Percentiles rank a stretch among this genome's conserved stretches.
These are phyloP conservation scores for Rhizophagus sp. DNA, from an alignment of 192 early-diverging fungal species.

Conservation along the genomic window DNA sequence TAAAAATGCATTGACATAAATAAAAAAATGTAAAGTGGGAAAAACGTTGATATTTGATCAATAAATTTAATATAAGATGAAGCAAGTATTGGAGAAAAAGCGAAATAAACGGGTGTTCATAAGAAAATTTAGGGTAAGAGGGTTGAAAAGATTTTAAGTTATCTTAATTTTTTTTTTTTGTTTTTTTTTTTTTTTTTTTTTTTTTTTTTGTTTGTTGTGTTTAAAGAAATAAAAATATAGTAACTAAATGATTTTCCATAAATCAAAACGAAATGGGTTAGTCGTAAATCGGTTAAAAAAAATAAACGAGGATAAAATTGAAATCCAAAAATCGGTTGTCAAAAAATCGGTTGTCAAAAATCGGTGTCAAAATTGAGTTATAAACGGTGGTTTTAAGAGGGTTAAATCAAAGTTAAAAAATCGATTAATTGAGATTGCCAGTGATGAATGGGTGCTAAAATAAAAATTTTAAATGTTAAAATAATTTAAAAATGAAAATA, in stretches of 20 bases:
- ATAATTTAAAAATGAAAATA: neutral
- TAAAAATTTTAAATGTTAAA: neutral
- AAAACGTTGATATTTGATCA: neutral
- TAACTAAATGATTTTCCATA: too few species aligned
- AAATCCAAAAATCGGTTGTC: neutral
- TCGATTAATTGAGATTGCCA: neutral
- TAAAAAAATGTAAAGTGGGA: neutral
- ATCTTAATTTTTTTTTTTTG: neutral
- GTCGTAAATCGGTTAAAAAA: neutral
- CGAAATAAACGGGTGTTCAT: neutral
- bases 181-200: neutral
- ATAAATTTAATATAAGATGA: neutral
- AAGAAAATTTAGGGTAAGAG: neutral
- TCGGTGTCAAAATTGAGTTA: neutral
- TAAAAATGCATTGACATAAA: neutral
- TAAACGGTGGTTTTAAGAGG: neutral
- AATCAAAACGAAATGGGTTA: too few species aligned
- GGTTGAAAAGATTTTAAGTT: too few species aligned
- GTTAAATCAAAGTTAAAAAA: neutral
- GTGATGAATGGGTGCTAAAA: conserved; percentile 26
- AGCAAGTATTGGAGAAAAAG: neutral
- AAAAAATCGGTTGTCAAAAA: neutral
- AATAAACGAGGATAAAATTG: neutral
- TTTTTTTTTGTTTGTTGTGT: too few species aligned
- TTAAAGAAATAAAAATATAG: too few species aligned